A percentile compares a stretch with the other conserved stretches of the same genome.
Evolutionary conservation across 2,329 filamentous ascomycete genomes (phyloP).

Genomic region (Scopulariopsis brevicaulis): DNA sequence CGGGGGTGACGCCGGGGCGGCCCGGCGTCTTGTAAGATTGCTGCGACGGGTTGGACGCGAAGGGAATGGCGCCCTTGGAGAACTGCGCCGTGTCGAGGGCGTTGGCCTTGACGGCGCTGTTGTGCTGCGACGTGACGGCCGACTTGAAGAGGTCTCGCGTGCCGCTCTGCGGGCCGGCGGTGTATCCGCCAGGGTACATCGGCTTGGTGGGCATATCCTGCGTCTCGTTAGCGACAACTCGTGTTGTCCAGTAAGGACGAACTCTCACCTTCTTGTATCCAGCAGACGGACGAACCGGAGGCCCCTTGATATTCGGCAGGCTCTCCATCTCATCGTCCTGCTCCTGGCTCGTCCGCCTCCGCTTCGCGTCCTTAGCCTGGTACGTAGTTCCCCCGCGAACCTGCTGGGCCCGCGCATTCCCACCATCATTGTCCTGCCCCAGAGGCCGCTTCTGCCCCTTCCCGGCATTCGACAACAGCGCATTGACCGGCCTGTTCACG

Average conservation of each 20-base stretch:
- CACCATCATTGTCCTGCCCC: constrained; percentile 51
- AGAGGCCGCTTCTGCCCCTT: constrained; percentile 69
- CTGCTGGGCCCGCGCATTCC: constrained; percentile 31
- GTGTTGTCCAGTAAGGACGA: background rate
- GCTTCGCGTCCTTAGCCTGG: constrained; percentile 60
- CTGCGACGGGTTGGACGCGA: constrained; percentile 57
- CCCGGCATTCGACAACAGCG: constrained; percentile 39
- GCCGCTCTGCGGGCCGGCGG: constrained; percentile 32
- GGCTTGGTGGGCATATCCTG: constrained; percentile 52
- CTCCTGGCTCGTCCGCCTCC: constrained; percentile 66
- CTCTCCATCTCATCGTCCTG: constrained; percentile 53
- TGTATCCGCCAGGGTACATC: constrained; percentile 45
- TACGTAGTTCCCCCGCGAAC: constrained; percentile 48
- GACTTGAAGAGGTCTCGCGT: constrained; percentile 53
- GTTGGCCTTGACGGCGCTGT: constrained; percentile 52
- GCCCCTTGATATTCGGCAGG: constrained; percentile 57
- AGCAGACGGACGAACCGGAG: constrained; percentile 73
- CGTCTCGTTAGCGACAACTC: constrained; percentile 11
- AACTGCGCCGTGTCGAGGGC: constrained; percentile 80
- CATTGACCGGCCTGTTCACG: constrained; percentile 43
- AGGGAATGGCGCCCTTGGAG: constrained; percentile 80
- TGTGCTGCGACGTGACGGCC: constrained; percentile 55
- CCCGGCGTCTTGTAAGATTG: constrained; percentile 61
- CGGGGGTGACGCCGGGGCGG: constrained; percentile 31
- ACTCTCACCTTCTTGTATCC: constrained; percentile 51